phyloP scores from a whole-genome alignment of 331 rosid species.

The Malus hybrid region DNA sequence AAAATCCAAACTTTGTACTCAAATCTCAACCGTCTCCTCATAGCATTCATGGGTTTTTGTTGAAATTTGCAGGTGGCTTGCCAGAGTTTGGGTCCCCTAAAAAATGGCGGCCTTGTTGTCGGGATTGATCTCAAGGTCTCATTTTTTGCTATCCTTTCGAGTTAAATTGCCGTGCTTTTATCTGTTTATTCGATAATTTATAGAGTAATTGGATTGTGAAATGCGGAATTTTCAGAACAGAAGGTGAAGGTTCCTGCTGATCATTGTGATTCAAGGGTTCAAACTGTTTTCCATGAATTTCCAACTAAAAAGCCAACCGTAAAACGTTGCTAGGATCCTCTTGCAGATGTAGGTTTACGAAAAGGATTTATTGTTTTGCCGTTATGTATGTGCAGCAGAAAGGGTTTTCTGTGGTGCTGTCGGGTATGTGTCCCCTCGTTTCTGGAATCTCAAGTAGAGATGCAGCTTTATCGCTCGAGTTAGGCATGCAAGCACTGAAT shows the following conservation, averaged over 20 bases:
- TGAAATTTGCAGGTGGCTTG: conserved; percentile 55
- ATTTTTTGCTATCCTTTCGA: not conserved
- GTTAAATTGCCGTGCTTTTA: not conserved
- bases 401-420: conserved; percentile 74
- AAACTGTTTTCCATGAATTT: conserved; percentile 26
- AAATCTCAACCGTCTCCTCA: not conserved
- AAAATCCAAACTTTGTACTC: not conserved
- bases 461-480: conserved; percentile 67
- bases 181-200: not conserved
- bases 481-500: conserved; percentile 75
- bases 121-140: conserved; percentile 78
- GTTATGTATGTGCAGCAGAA: conserved; percentile 33
- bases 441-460: conserved; percentile 86
- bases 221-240: conserved; percentile 54
- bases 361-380: not conserved
- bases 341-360: not conserved
- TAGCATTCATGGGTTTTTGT: conserved; percentile 12
- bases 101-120: conserved; percentile 55
- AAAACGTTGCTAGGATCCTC: not conserved
- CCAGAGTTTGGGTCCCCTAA: conserved; percentile 74
- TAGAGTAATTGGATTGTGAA: not conserved
- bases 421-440: conserved; percentile 82
- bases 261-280: conserved; percentile 76
- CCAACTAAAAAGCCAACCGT: not conserved
- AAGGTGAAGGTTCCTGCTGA: conserved; percentile 72